A percentile compares a stretch with the other conserved stretches of the same genome.
Evolutionary conservation across 2,329 filamentous ascomycete genomes (phyloP).

Genomic region (Sclerotinia spermophila): DNA sequence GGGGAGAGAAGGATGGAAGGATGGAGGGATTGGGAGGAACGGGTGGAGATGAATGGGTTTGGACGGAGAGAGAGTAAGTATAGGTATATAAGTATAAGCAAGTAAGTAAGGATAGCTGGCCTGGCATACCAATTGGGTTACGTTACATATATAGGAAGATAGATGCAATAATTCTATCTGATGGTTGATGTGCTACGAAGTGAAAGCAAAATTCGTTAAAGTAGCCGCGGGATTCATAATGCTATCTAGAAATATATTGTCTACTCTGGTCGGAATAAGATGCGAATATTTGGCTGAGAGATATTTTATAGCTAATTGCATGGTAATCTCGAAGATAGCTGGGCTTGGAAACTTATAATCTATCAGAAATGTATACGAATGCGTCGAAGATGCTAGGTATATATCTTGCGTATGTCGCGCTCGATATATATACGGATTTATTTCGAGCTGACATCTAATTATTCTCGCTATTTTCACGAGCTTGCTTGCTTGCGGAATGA

Average conservation of each 20-base stretch:
- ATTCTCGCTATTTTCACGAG: no score
- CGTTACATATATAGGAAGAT: not conserved
- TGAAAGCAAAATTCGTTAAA: not conserved
- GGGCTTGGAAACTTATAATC: not conserved
- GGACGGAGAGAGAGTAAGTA: no score
- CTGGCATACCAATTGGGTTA: no score
- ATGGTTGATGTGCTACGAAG: not conserved
- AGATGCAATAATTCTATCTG: not conserved
- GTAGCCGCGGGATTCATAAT: not conserved
- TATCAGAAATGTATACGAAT: not conserved
- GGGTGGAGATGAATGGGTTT: no score
- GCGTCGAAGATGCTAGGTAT: not conserved
- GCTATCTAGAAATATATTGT: not conserved
- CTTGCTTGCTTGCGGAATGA: no score
- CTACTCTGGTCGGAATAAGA: not conserved
- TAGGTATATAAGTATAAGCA: not conserved
- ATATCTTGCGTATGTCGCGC: not conserved
- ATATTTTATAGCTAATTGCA: not conserved
- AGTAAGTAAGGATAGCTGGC: not conserved
- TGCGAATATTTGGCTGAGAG: not conserved
- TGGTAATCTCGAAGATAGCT: not conserved
- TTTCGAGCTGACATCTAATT: no score
- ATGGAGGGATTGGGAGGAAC: no score
- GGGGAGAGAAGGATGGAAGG: no score
- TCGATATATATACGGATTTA: no score